A percentile compares a stretch with the other conserved stretches of the same genome.
Evolutionary conservation across 495 filamentous ascomycete species (phyloP).

Genomic region (Pyrenula massariospora): DNA sequence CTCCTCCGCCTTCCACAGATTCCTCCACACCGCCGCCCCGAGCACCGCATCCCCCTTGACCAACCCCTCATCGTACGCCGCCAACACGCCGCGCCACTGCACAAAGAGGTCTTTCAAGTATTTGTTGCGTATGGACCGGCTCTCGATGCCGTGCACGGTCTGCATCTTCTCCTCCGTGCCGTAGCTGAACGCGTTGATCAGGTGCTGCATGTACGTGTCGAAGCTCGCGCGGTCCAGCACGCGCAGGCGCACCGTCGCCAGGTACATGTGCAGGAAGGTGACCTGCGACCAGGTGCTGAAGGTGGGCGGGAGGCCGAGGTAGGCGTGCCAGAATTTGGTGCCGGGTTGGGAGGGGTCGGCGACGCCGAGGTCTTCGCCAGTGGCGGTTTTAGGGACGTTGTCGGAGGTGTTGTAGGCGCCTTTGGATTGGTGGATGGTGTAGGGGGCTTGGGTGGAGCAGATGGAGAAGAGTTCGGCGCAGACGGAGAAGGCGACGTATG

Average conservation of each 20-base stretch:
- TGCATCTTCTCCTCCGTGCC: conserved; percentile 82
- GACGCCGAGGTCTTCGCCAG: conserved; percentile 68
- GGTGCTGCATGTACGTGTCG: conserved; percentile 57
- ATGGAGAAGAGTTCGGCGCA: conserved; percentile 70
- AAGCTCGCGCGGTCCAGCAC: conserved; percentile 45
- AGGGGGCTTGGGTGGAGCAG: conserved; percentile 65
- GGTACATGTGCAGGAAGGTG: conserved; percentile 91
- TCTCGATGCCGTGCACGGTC: conserved; percentile 52
- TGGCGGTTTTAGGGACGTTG: conserved; percentile 48
- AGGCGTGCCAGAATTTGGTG: conserved; percentile 10
- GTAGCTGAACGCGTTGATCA: conserved; percentile 89
- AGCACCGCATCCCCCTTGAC: conserved; percentile 74
- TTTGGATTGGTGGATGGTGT: conserved; percentile 46
- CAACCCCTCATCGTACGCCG: conserved; percentile 81
- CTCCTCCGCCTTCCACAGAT: conserved; percentile 65
- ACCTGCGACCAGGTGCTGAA: conserved; percentile 95
- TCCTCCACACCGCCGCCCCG: conserved; percentile 84
- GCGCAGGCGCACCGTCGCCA: conserved; percentile 77
- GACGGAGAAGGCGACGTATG: conserved; percentile 64
- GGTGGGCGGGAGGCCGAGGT: conserved; percentile 59
- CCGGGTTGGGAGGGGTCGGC: conserved; percentile 26
- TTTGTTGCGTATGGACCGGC: conserved; percentile 55
- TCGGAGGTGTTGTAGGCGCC: neutral
- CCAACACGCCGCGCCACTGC: conserved; percentile 77
- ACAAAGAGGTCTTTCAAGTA: conserved; percentile 88